Percentiles rank a stretch among this genome's conserved stretches.
phyloP scores from a whole-genome alignment of 345 rosid species.

The Gossypium stocksii region DNA sequence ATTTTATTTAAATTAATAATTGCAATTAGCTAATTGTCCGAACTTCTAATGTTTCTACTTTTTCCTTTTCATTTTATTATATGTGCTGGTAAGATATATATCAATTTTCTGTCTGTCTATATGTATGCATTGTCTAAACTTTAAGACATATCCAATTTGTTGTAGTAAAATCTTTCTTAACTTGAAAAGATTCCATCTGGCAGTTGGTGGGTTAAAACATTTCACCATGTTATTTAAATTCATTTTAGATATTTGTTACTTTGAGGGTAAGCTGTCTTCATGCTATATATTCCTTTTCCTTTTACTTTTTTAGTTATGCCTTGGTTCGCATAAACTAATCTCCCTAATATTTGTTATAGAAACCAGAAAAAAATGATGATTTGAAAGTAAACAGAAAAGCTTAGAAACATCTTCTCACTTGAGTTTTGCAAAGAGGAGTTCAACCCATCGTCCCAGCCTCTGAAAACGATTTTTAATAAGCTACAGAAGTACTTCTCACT shows the following conservation, averaged over 20 bases:
- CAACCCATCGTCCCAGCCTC: neutral
- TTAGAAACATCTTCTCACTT: neutral
- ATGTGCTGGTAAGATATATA: neutral
- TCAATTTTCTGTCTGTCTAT: neutral
- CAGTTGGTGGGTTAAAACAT: neutral
- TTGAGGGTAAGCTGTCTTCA: neutral
- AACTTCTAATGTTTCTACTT: neutral
- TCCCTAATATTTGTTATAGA: neutral
- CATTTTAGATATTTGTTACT: neutral
- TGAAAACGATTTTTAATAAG: neutral
- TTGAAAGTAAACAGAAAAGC: neutral
- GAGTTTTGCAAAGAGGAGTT: neutral
- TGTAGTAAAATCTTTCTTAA: neutral
- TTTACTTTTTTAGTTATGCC: neutral
- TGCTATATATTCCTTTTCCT: neutral
- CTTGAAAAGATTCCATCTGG: neutral
- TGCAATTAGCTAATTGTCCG: neutral
- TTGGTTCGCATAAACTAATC: neutral
- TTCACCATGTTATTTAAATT: neutral
- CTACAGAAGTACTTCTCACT: neutral
- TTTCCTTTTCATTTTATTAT: neutral
- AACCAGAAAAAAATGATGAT: neutral
- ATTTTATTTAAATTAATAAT: neutral
- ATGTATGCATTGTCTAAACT: neutral
- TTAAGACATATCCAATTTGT: neutral